Evolutionary conservation across 345 rosid species (phyloP).

Genomic region (Syzygium grande): DNA sequence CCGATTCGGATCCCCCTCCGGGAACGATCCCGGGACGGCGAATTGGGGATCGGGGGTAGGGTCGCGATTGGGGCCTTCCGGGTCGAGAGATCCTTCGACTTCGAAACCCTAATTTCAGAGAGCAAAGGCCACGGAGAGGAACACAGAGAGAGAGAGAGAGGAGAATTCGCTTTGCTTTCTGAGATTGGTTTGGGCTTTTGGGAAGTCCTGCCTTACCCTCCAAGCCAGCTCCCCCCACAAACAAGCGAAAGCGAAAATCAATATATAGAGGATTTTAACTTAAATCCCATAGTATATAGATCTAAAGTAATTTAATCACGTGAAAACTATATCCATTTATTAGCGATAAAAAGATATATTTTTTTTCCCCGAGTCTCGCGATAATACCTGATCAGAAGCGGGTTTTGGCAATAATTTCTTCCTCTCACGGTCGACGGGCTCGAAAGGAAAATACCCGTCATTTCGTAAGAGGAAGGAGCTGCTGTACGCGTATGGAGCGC

Average conservation of each 20-base stretch:
- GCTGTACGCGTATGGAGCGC: rapidly evolving
- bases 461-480: too few relatives aligned
- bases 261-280: background rate
- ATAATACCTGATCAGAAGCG: background rate
- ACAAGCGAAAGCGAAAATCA: background rate
- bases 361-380: rapidly evolving
- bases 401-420: background rate
- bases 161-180: background rate
- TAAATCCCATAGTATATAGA: background rate
- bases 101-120: background rate
- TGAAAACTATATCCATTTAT: background rate
- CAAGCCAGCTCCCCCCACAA: background rate
- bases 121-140: background rate
- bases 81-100: background rate
- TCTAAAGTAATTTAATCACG: background rate
- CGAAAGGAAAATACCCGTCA: background rate
- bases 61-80: background rate
- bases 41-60: too few relatives aligned
- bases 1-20: background rate
- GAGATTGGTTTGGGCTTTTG: background rate
- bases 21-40: background rate
- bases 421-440: too few relatives aligned
- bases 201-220: background rate
- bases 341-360: background rate
- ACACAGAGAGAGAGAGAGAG: background rate